Percentiles rank a stretch among this genome's conserved stretches.
These are phyloP conservation scores for Yamadazyma takamatsuzukensis DNA, from an alignment of 805 yeast species.

Conservation along the genomic window DNA sequence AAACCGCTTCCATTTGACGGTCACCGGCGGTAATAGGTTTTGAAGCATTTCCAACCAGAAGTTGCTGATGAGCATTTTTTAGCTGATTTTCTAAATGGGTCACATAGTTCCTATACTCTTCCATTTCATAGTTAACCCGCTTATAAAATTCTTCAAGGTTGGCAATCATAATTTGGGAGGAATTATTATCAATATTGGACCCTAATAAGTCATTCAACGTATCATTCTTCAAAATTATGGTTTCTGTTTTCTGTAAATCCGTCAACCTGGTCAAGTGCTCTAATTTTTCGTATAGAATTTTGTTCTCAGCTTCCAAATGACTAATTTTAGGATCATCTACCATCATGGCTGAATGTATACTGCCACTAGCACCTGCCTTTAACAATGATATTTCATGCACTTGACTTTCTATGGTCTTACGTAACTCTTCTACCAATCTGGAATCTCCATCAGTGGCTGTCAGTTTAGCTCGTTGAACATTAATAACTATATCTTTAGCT, in stretches of 20 bases:
- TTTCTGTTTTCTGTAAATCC: constrained; percentile 56
- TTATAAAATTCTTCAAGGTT: constrained; percentile 48
- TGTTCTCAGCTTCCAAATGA: constrained; percentile 57
- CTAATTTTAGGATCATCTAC: constrained; percentile 6
- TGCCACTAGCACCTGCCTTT: constrained; percentile 15
- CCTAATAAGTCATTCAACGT: constrained; percentile 57
- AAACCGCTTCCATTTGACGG: constrained; percentile 24
- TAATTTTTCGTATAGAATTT: constrained; percentile 58
- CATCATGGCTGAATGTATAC: neutral
- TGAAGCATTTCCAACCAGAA: neutral
- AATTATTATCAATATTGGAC: constrained; percentile 29
- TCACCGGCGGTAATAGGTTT: constrained; percentile 8
- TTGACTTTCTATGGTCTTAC: constrained; percentile 59
- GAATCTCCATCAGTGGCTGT: constrained; percentile 33
- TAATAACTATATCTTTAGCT: constrained; percentile 79
- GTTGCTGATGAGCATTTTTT: constrained; percentile 22
- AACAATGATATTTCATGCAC: constrained; percentile 46
- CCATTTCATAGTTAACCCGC: constrained; percentile 47
- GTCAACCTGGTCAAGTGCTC: constrained; percentile 66
- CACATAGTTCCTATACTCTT: constrained; percentile 59
- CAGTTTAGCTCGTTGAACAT: constrained; percentile 52
- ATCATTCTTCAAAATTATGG: constrained; percentile 56
- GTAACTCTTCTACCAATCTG: constrained; percentile 50
- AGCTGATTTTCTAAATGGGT: constrained; percentile 56
- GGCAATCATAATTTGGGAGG: constrained; percentile 41